Percentiles rank a stretch among this genome's conserved stretches.
Evolutionary conservation across 306 rosid species (phyloP).

Genomic region (Benincasa hispida): DNA sequence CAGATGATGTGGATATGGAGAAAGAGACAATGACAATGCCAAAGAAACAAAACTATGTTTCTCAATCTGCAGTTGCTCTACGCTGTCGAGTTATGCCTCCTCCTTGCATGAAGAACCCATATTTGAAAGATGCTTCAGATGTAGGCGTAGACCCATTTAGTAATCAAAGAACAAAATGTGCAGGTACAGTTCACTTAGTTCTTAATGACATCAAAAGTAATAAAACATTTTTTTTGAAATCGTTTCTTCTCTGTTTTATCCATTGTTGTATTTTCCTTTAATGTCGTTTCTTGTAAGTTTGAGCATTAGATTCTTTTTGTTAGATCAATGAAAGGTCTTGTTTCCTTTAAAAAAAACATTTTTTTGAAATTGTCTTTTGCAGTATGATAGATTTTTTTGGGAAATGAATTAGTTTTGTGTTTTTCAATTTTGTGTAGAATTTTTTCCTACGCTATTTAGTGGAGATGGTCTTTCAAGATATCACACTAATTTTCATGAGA

Average conservation of each 20-base stretch:
- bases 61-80: constrained; percentile 75
- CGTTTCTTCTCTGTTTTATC: no score
- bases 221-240: no score
- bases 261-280: no score
- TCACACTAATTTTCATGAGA: constrained; percentile 74
- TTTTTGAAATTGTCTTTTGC: neutral
- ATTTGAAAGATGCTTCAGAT: constrained; percentile 43
- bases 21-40: constrained; percentile 14
- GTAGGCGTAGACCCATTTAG: constrained; percentile 54
- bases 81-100: constrained; percentile 91
- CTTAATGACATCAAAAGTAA: neutral
- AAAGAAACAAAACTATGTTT: constrained; percentile 40
- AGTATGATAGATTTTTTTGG: neutral
- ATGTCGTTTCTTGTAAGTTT: no score
- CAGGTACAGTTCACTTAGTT: constrained; percentile 35
- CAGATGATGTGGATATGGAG: constrained; percentile 39
- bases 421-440: constrained; percentile 31
- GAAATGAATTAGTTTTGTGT: neutral
- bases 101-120: constrained; percentile 83
- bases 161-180: constrained; percentile 75
- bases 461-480: constrained; percentile 82
- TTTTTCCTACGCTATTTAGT: constrained; percentile 37
- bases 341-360: no score
- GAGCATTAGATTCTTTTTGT: no score
- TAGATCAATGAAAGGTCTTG: no score